A percentile compares a stretch with the other conserved stretches of the same genome.
Evolutionary conservation across 192 early-diverging fungal genomes (phyloP).

Genomic region (Entomortierella lignicola): DNA sequence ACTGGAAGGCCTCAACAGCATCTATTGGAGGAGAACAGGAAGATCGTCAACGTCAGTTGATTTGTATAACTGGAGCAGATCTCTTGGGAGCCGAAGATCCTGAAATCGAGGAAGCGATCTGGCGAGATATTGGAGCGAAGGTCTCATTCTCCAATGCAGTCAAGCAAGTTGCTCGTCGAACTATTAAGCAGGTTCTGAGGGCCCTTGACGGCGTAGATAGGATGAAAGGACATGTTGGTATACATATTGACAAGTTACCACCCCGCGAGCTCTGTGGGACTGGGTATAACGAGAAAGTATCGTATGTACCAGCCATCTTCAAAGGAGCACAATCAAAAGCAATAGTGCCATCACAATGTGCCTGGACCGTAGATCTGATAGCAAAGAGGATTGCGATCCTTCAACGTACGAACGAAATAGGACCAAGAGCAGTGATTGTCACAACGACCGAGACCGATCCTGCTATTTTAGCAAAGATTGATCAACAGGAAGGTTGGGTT

Average conservation of each 20-base stretch:
- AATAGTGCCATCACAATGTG: slow-evolving; percentile 8
- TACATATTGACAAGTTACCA: slow-evolving; percentile 44
- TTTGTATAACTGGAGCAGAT: slow-evolving; percentile 43
- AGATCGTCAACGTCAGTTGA: slow-evolving; percentile 17
- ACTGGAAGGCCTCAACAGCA: slow-evolving; percentile 23
- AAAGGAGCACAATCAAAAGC: neutral
- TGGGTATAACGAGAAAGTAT: neutral
- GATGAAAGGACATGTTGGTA: slow-evolving; percentile 30
- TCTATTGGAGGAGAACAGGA: neutral
- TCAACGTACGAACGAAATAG: slow-evolving; percentile 15
- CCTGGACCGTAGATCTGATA: slow-evolving; percentile 31
- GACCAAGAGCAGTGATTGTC: slow-evolving; percentile 24
- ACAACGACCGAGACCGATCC: slow-evolving; percentile 46
- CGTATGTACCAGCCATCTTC: neutral
- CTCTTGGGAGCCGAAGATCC: slow-evolving; percentile 29
- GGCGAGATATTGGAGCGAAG: slow-evolving; percentile 26
- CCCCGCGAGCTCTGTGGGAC: slow-evolving; percentile 14
- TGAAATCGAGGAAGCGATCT: slow-evolving; percentile 36
- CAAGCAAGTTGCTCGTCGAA: slow-evolving; percentile 8
- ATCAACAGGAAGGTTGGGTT: slow-evolving; percentile 33
- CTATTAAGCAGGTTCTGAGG: slow-evolving; percentile 16
- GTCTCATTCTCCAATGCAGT: slow-evolving; percentile 16
- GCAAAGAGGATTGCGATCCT: slow-evolving; percentile 32
- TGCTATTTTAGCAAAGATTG: slow-evolving; percentile 20
- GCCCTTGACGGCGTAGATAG: slow-evolving; percentile 7